A percentile compares a stretch with the other conserved stretches of the same genome.
Evolutionary conservation across 202 grass and related monocot species (phyloP).

Genomic region (Zoysia matrella): DNA sequence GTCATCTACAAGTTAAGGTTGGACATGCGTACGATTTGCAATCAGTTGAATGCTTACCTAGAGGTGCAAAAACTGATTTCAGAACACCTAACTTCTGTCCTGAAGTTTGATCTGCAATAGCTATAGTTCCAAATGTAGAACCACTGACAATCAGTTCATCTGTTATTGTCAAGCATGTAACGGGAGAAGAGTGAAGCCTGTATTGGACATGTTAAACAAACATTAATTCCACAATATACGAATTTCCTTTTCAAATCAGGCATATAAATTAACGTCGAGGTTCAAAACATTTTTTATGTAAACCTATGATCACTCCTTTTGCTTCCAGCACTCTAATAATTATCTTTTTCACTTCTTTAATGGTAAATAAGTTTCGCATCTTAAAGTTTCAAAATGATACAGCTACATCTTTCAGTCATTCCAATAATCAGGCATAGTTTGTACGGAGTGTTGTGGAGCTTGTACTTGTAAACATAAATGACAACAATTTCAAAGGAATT

Average conservation of each 20-base stretch:
- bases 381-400: not conserved
- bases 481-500: constrained; percentile 9
- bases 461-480: constrained; percentile 11
- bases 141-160: constrained; percentile 84
- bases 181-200: constrained; percentile 81
- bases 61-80: constrained; percentile 76
- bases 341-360: not conserved
- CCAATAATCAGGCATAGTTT: not conserved
- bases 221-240: constrained; percentile 19
- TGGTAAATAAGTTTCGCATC: not conserved
- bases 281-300: not conserved
- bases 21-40: too few relatives aligned
- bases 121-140: constrained; percentile 87
- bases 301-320: not conserved
- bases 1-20: not conserved
- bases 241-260: constrained; percentile 2
- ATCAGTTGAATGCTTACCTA: constrained; percentile 52
- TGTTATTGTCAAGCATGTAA: constrained; percentile 80
- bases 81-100: constrained; percentile 78
- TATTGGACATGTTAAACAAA: constrained; percentile 32
- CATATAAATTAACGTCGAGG: constrained; percentile 4
- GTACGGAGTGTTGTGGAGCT: not conserved
- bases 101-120: constrained; percentile 83
- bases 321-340: not conserved
- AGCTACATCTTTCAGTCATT: not conserved